A percentile compares a stretch with the other conserved stretches of the same genome.
These are phyloP conservation scores for Waltergamsia citrina DNA, from an alignment of 2,329 filamentous ascomycete genomes.

Conservation along the genomic window DNA sequence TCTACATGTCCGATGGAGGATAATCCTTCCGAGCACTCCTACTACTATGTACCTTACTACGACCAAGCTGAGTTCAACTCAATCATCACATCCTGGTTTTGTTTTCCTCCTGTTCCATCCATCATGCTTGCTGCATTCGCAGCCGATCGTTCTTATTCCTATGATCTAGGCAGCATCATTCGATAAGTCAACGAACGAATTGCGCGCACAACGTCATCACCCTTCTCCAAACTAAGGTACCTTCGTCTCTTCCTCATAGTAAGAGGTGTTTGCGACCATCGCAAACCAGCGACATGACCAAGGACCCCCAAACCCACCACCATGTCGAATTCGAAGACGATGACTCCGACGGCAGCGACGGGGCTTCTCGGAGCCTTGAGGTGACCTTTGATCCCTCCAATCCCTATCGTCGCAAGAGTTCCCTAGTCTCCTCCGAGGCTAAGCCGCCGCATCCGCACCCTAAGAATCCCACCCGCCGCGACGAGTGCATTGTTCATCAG, in stretches of 20 bases:
- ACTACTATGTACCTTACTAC: no score
- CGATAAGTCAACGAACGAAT: neutral
- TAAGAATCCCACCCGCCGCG: slow-evolving; percentile 19
- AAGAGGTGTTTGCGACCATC: neutral
- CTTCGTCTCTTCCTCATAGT: no score
- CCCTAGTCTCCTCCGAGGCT: slow-evolving; percentile 44
- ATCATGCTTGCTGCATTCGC: no score
- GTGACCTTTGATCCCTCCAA: slow-evolving; percentile 53
- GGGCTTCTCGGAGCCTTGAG: slow-evolving; percentile 41
- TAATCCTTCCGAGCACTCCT: no score
- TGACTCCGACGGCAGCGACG: slow-evolving; percentile 37
- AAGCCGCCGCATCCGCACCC: slow-evolving; percentile 17
- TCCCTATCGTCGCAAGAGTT: slow-evolving; percentile 56
- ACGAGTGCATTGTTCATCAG: slow-evolving; percentile 57
- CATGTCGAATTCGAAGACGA: slow-evolving; percentile 18
- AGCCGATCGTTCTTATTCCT: no score
- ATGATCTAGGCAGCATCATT: no score
- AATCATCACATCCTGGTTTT: no score
- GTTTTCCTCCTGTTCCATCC: no score
- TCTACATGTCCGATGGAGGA: no score
- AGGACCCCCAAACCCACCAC: neutral
- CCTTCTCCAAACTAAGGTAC: no score
- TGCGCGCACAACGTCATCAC: no score
- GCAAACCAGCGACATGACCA: neutral
- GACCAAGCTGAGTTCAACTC: no score